Percentiles rank a stretch among this genome's conserved stretches.
Evolutionary conservation across 2,329 filamentous ascomycete species (phyloP).

Genomic region (Knoxdaviesia capensis): DNA sequence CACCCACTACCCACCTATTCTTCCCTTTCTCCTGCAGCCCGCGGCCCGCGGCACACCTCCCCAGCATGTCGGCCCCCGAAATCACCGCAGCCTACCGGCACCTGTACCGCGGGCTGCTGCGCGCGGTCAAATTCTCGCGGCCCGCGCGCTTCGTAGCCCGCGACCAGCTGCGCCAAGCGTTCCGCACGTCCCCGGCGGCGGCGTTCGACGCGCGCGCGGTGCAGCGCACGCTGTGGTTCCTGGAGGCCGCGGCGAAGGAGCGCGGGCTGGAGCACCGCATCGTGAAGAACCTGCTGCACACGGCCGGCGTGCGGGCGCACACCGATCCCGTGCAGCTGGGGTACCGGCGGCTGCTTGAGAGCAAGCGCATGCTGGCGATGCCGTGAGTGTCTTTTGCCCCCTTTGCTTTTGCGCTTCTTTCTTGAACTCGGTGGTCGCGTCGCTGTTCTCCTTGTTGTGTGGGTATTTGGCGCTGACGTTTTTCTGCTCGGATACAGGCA

Average conservation of each 20-base stretch:
- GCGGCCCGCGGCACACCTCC: neutral
- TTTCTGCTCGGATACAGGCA: too few relatives aligned
- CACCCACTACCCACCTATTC: too few relatives aligned
- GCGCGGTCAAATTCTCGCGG: conserved; percentile 49
- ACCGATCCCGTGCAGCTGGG: too few relatives aligned
- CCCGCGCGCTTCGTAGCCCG: conserved; percentile 44
- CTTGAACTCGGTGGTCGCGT: neutral
- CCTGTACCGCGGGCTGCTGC: conserved; percentile 46
- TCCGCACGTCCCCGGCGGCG: conserved; percentile 17
- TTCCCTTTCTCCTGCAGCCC: neutral
- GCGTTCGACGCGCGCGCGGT: conserved; percentile 29
- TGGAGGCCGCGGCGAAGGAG: conserved; percentile 40
- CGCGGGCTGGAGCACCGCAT: conserved; percentile 53
- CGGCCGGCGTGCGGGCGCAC: conserved; percentile 17
- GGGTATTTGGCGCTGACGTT: conserved; percentile 2
- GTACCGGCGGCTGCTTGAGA: too few relatives aligned
- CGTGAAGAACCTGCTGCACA: conserved; percentile 44
- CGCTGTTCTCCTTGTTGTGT: neutral
- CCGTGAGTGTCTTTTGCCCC: conserved; percentile 7
- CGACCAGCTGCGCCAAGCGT: conserved; percentile 37
- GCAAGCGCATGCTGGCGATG: neutral
- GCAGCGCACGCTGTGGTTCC: conserved; percentile 48
- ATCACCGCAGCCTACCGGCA: conserved; percentile 48
- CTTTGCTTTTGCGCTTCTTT: neutral
- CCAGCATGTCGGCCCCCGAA: conserved; percentile 10